Conservation (phyloP, 2,329 filamentous ascomycete species). For the Hirsutella thompsonii region DNA sequence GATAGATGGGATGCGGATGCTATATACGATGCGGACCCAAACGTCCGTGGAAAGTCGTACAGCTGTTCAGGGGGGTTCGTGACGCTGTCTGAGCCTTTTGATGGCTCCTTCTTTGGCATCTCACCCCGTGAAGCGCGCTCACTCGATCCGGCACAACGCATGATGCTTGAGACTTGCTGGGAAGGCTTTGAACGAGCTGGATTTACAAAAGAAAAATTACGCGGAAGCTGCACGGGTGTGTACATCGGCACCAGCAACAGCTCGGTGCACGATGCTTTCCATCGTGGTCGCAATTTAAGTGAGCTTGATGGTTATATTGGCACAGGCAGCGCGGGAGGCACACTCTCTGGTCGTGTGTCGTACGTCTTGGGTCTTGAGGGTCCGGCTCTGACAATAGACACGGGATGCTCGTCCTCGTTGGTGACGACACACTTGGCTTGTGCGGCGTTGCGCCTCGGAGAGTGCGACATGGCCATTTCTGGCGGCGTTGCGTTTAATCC, state of each 20-base stretch:
- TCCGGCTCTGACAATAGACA: slow-evolving; percentile 34
- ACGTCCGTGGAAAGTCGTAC: not conserved
- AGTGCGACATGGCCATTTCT: slow-evolving; percentile 19
- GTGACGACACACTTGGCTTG: slow-evolving; percentile 31
- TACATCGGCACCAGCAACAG: slow-evolving; percentile 27
- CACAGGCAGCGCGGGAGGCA: slow-evolving; percentile 26
- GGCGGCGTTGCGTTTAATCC: slow-evolving; percentile 27
- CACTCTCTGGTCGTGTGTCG: slow-evolving; percentile 30
- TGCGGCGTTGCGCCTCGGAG: slow-evolving; percentile 12
- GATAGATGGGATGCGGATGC: slow-evolving; percentile 28
- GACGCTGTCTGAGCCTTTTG: slow-evolving; percentile 18
- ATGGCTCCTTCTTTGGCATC: slow-evolving; percentile 32
- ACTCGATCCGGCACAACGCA: slow-evolving; percentile 34
- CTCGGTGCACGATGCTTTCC: not conserved
- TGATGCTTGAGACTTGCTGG: slow-evolving; percentile 34
- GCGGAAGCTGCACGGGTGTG: slow-evolving; percentile 29
- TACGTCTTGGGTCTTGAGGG: slow-evolving; percentile 34
- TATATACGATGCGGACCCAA: slow-evolving; percentile 14
- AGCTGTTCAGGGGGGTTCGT: slow-evolving; percentile 8
- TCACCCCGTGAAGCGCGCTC: slow-evolving; percentile 31
- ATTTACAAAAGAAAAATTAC: slow-evolving; percentile 27
- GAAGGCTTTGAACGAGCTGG: slow-evolving; percentile 36
- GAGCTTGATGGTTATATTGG: slow-evolving; percentile 21
- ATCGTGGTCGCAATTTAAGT: slow-evolving; percentile 8
- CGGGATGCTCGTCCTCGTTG: slow-evolving; percentile 35